phyloP scores from a whole-genome alignment of 257 asterid species.

The Capsicum rhomboideum region DNA sequence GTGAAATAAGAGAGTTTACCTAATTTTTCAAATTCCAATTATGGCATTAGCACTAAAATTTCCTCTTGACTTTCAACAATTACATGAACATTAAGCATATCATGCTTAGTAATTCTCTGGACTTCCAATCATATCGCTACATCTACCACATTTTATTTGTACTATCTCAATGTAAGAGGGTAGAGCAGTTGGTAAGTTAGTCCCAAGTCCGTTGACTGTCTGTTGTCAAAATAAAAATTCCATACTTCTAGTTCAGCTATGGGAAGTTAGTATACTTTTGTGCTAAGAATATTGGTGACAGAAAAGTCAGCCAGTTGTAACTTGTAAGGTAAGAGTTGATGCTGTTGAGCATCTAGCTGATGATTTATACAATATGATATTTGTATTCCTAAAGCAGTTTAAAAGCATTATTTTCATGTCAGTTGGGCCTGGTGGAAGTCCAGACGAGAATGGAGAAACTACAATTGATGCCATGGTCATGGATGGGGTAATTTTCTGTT shows the following conservation, averaged over 20 bases:
- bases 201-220: neutral
- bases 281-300: neutral
- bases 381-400: neutral
- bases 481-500: conserved; percentile 65
- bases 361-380: neutral
- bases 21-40: neutral
- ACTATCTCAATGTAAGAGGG: neutral
- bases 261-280: neutral
- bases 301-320: neutral
- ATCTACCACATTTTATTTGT: neutral
- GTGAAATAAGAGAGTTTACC: too few species aligned
- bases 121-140: neutral
- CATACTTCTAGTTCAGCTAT: neutral
- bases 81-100: neutral
- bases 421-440: conserved; percentile 99
- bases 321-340: neutral
- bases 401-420: conserved; percentile 13
- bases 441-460: conserved; percentile 96
- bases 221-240: neutral
- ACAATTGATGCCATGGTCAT: conserved; percentile 92
- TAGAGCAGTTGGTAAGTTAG: neutral
- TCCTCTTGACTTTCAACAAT: neutral
- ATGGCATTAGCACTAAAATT: neutral
- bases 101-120: neutral
- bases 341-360: neutral